Conservation (phyloP, 2,329 filamentous ascomycete genomes). For the Epichloe brachyelytri region DNA sequence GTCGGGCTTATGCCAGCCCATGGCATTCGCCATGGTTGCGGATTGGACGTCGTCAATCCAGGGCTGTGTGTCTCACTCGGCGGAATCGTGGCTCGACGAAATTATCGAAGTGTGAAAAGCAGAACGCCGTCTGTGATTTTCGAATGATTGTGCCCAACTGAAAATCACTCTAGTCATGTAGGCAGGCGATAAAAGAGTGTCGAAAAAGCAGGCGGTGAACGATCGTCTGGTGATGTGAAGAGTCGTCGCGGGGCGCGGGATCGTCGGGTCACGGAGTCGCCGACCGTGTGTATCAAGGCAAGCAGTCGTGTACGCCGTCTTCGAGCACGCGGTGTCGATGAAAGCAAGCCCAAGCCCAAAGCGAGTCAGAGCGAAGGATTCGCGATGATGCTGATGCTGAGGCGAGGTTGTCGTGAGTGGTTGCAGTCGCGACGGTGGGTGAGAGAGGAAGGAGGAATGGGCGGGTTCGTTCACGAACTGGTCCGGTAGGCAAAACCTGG, state of each 20-base stretch:
- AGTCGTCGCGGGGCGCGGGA: background rate
- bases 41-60: constrained; percentile 36
- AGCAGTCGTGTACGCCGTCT: background rate
- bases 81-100: background rate
- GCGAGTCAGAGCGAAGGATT: background rate
- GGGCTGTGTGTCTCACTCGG: constrained; percentile 11
- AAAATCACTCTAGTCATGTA: background rate
- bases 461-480: background rate
- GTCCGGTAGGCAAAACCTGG: constrained; percentile 2
- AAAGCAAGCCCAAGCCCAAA: background rate
- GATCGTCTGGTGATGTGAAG: background rate
- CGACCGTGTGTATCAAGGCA: background rate
- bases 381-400: background rate
- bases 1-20: constrained; percentile 62
- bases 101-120: background rate
- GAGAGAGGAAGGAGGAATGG: background rate
- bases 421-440: background rate
- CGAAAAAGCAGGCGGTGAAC: background rate
- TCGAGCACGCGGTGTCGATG: background rate
- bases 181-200: background rate
- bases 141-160: no score
- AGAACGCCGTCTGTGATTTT: background rate
- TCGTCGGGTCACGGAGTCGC: background rate
- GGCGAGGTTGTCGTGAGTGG: no score
- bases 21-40: constrained; percentile 50